Evolutionary conservation across 1,284 basidiomycete species (phyloP), one percentile per base, ranked within the genome.

Genomic region (Moesziomyces globuligerus): DNA sequence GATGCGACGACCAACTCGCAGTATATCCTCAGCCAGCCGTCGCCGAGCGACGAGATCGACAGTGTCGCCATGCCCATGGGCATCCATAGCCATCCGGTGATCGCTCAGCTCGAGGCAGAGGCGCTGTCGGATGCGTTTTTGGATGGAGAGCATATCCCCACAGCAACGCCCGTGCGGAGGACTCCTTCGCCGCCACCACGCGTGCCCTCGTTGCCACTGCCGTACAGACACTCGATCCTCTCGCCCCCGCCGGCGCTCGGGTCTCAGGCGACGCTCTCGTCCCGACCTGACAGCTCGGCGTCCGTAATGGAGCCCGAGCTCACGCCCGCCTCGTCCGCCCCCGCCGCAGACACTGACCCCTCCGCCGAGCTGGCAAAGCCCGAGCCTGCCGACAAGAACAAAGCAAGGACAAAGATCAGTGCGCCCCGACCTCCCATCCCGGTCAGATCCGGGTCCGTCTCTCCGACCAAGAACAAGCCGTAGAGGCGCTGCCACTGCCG

Each of bases 81-180:
- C 7, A 56, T 55, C 39, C 59, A 51, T 23, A 50, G 41, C 36
- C 55, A 58, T 23, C 34, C 59, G 46, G 20, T 70, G 25, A 49
- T 70, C 8, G 67, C 46, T 15, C 38, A 56, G 49, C 49, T 70
- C 9, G 67, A 70, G 29, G 67, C 67, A 4, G 55, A 64, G 24
- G 67, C 67, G 3, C 28, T 48, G 26, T 44, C 48, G 13, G 60
- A 56, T 25, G 43, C 43, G 18, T 67, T 67, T 38, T 20, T 67
- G 11, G 45, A 52, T 4, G 44, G 59, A 10, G 56, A 67, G 36
- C 48, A 48, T 18, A 67, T 67, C 28, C 45, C 52, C 10, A 34
- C 38, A 7, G 41, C 24, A 11, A 11, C 15, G 1, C 41, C 21
- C 4, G 46, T 23, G 8, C 51, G 51, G 8, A 47, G 56, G 20